Evolutionary conservation across 2,329 filamentous ascomycete genomes (phyloP), one percentile per base, ranked within the genome.

Genomic region (Ophiostoma tasmaniense): DNA sequence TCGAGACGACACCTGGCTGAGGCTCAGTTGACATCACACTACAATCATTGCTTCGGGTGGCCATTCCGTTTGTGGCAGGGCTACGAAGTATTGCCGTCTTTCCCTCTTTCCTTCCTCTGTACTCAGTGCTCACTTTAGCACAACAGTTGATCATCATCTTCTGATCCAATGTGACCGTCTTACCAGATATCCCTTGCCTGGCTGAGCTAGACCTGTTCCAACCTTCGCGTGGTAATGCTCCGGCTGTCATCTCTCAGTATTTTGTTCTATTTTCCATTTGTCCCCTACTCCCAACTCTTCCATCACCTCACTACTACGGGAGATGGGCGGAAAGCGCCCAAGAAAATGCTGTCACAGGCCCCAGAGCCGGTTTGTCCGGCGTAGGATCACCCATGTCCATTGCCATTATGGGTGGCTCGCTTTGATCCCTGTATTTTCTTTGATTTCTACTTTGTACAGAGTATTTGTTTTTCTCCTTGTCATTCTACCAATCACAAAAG

Each of bases 351-450:
- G 50, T 55, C 50, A 25, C 50, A 55, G 50, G 50, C 50, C 22
- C 50, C 50, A 55, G 50, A 55, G 50, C 50, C 50, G 50, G 50
- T 55, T 55, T 55, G 50, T 55, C 50, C 50, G 50, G 50, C 22
- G 50, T 25, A 55, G 3, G 50, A 25, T 50, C 22, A 28, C 50
- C 50, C 22, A 55, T 55, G 50, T 55, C 50, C 50, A 55, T 55
- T 22, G 20, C 50, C 22, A 22, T 55, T 25, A 7, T 25, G 50
- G 50, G 10, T 14, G n/a, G 50, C 50, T 55, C n/a, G 50, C 50
- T 25, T 25, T 55, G 50, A 25, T 55, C 50, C 50, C 50, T 55
- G n/a, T 22, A n/a, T 52, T 52, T 8, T 52, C 4, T 25, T 14
- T 55, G n/a, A n/a, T 55, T 25, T 55, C 22, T 28, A 22, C n/a